A percentile compares a stretch with the other conserved stretches of the same genome.
Evolutionary conservation across 2,329 filamentous ascomycete genomes (phyloP).

Genomic region (Phaeosphaeria sp.): DNA sequence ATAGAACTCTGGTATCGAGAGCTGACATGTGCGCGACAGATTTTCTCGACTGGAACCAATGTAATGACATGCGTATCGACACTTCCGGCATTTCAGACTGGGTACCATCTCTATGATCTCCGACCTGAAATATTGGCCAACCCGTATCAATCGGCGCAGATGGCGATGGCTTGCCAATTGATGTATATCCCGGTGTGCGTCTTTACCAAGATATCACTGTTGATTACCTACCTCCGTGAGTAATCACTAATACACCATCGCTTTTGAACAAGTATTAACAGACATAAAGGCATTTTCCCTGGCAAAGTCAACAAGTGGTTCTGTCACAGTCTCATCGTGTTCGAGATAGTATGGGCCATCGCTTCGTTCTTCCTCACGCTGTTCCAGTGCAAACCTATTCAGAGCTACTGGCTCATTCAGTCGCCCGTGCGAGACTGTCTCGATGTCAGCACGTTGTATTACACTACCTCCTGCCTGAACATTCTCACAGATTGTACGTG

Average conservation of each 20-base stretch:
- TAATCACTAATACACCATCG: background rate
- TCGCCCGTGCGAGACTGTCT: background rate
- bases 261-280: background rate
- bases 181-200: background rate
- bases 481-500: background rate
- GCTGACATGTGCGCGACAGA: background rate
- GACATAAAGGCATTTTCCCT: background rate
- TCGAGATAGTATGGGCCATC: background rate
- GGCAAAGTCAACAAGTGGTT: background rate
- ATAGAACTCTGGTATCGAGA: background rate
- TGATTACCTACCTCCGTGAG: background rate
- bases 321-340: background rate
- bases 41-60: background rate
- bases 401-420: background rate
- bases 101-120: background rate
- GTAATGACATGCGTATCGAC: background rate
- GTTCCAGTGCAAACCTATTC: background rate
- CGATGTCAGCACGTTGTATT: background rate
- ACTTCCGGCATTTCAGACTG: background rate
- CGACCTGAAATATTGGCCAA: background rate
- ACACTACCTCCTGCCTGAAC: background rate
- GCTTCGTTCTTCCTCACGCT: background rate
- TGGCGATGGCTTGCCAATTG: background rate
- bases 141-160: background rate
- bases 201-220: background rate